Evolutionary conservation across 345 rosid species (phyloP), one percentile per base, ranked within the genome.

Genomic region (Lumnitzera littorea): DNA sequence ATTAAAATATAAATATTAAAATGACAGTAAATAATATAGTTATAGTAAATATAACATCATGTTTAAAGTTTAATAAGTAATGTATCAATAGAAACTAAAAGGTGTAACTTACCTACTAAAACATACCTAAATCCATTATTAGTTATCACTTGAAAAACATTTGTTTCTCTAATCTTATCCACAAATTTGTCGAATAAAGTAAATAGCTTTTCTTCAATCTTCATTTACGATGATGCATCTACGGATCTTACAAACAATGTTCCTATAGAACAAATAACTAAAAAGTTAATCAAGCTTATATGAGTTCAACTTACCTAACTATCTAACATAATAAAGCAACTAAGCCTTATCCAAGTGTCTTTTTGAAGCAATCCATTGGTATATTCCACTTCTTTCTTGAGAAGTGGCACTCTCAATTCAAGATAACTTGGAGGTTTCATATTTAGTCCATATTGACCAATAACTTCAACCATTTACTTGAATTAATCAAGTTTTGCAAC

Each of bases 311-410:
- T 15, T 11, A 55, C 56, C 67, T 60, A 70, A 36, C 56, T 67
- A 60, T 70, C 78, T 23, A 62, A 71, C 74, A 73, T 14, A 23
- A 65, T 58, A 11, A 68, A 76, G 53, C 72, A 65, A 24, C 20
- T 20, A 1, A 20, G 1, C 20, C 20, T 20, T 20, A 20, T 20
- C 20, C 20, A 20, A 20, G 20, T 20, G 0, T 20, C 20, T 20
- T 20, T 20, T 20, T 20, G 20, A 20, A 20, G 20, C 20, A 20
- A 20, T 20, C 20, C 20, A 20, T 20, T 1, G 20, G 1, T 20
- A 20, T 20, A 20, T 20, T 20, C 20, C 20, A 20, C 20, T 20
- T 20, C 20, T 20, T 20, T 20, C 20, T 20, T 20, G 20, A 20
- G 20, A 20, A 20, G 20, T 20, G 20, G 20, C 20, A 20, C 1